Evolutionary conservation across 192 early-diverging fungal genomes (phyloP), one percentile per base, ranked within the genome.

Genomic region (Dissophora globulifera): DNA sequence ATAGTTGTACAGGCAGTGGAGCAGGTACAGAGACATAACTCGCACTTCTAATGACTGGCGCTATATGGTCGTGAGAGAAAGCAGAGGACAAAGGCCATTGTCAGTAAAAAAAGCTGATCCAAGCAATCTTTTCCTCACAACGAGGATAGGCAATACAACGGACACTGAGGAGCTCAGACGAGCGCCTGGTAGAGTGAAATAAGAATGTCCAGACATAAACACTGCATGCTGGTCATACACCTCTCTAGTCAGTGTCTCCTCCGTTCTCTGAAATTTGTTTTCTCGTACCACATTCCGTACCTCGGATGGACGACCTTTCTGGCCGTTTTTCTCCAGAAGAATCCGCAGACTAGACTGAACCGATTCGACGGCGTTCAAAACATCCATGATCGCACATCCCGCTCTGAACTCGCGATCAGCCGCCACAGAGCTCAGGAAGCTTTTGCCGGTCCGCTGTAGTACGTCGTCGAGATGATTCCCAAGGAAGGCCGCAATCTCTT

Each of bases 361-460:
- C 7, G 72, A 76, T 15, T 76, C 72, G 33, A 76, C 72, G 4
- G 72, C 72, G 20, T 76, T 76, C 53, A 76, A 45, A 10, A 76
- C 47, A 58, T 76, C 72, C 72, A 76, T 76, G 27, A 76, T 67
- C 22, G 64, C 72, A 31, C 72, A 76, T 67, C 72, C 72, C 22
- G 72, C 72, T 22, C 63, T 48, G 29, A 76, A 76, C 48, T 76
- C 72, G 1, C 72, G 72, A 29, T 76, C 63, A 1, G 72, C 72
- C 0, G 72, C 72, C 16, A 76, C 72, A 40, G 72, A 67, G 11
- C 33, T 67, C 47, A 76, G 32, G 52, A 76, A 76, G 23, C 61
- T 67, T 38, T 20, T 62, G 23, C 72, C 72, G 12, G 72, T 76
- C 52, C 64, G 49, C 9, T 76, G 72, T 53, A 76, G 52, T 20